A percentile compares a stretch with the other conserved stretches of the same genome.
Conservation (phyloP, 345 rosid genomes). For the Acer saccharum region DNA sequence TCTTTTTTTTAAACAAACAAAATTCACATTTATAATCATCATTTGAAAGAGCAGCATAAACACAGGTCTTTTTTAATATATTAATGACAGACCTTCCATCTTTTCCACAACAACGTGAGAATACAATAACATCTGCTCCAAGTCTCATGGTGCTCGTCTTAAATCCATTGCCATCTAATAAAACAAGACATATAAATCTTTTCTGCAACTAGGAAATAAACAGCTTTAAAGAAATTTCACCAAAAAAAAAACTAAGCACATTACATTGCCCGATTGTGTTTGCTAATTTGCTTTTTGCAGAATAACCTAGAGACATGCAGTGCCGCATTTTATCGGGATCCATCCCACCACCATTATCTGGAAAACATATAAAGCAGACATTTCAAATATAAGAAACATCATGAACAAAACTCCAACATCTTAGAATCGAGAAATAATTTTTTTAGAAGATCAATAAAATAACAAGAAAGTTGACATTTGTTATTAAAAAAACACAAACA, state of each 20-base stretch:
- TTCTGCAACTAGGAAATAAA: background rate
- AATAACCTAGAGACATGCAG: slow-evolving; percentile 93
- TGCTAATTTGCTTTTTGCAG: slow-evolving; percentile 82
- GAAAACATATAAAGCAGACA: slow-evolving; percentile 23
- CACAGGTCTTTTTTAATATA: background rate
- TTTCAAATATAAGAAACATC: background rate
- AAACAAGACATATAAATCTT: slow-evolving; percentile 12
- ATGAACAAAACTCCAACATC: slow-evolving; percentile 6
- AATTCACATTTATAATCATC: background rate
- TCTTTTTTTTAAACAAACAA: too few relatives aligned
- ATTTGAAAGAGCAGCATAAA: background rate
- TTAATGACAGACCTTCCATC: slow-evolving; percentile 57
- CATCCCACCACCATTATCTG: slow-evolving; percentile 98
- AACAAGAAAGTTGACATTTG: background rate
- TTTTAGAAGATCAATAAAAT: background rate
- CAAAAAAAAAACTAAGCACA: background rate
- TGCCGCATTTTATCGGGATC: slow-evolving; percentile 82
- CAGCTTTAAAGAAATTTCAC: background rate
- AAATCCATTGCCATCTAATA: slow-evolving; percentile 91
- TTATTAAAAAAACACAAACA: background rate
- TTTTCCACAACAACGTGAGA: slow-evolving; percentile 71
- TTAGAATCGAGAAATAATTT: background rate
- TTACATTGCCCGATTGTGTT: slow-evolving; percentile 92
- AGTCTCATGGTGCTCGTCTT: slow-evolving; percentile 99
- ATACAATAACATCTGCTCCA: slow-evolving; percentile 99